Conservation (phyloP, 78 protist genomes). For the Dictyostelium capitatum region DNA sequence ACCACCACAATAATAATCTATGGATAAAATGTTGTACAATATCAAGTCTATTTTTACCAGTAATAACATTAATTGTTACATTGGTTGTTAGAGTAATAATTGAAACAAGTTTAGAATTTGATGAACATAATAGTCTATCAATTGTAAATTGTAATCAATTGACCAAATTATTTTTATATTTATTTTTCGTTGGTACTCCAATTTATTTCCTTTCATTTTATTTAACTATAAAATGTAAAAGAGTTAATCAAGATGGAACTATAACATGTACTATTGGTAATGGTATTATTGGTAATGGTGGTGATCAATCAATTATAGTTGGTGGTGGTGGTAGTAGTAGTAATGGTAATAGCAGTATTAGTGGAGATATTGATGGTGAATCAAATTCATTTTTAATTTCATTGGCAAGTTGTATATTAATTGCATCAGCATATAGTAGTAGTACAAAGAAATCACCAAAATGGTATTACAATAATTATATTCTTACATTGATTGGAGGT, state of each 20-base stretch:
- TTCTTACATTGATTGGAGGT: neutral
- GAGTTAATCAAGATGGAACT: too few relatives aligned
- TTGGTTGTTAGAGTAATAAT: neutral
- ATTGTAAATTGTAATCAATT: neutral
- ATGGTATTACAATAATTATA: neutral
- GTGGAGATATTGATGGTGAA: neutral
- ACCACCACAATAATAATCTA: neutral
- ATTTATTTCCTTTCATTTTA: neutral
- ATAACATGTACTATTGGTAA: neutral
- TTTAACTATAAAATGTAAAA: neutral
- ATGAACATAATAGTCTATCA: slow-evolving; percentile 6
- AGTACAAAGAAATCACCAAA: neutral
- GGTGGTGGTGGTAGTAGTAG: neutral
- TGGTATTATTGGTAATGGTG: neutral
- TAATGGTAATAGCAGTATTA: neutral
- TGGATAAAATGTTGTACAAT: neutral
- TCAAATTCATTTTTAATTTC: slow-evolving; percentile 11
- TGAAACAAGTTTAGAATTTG: neutral
- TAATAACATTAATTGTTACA: neutral
- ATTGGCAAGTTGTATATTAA: slow-evolving; percentile 9
- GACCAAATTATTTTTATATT: neutral
- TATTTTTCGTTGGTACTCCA: neutral
- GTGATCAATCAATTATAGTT: too few relatives aligned
- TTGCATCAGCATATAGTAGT: neutral
- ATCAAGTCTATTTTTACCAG: slow-evolving; percentile 12